These are phyloP conservation scores for Microstegium vimineum DNA, from an alignment of 176 grass and related monocot genomes.

Conservation along the genomic window DNA sequence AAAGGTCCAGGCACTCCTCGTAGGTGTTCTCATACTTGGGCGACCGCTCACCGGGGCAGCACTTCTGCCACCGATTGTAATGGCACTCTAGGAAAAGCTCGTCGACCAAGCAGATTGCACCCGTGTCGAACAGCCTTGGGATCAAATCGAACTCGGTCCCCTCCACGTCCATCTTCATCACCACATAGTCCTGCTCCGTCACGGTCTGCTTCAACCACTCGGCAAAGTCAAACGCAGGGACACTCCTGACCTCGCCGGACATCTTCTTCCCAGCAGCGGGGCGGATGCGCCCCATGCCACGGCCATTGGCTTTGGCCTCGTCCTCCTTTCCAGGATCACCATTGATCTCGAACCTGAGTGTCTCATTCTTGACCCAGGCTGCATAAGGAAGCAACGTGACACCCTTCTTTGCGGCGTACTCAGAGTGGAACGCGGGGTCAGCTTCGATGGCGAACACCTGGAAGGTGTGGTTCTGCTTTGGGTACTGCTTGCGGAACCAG, in stretches of 20 bases:
- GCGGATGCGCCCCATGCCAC: constrained; percentile 72
- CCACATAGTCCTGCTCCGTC: constrained; percentile 66
- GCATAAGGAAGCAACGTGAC: constrained; percentile 63
- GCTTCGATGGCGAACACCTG: constrained; percentile 73
- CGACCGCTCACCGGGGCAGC: constrained; percentile 65
- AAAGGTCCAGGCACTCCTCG: constrained; percentile 55
- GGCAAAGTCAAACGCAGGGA: constrained; percentile 67
- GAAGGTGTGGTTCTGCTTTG: constrained; percentile 81
- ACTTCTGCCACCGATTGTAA: constrained; percentile 81
- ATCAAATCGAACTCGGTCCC: constrained; percentile 74
- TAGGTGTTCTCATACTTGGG: constrained; percentile 74
- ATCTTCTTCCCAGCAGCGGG: constrained; percentile 16
- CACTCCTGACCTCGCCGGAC: constrained; percentile 31
- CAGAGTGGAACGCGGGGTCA: constrained; percentile 56
- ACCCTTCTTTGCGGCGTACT: constrained; percentile 66
- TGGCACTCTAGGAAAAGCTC: constrained; percentile 87
- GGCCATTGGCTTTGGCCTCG: constrained; percentile 14
- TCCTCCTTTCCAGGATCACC: constrained; percentile 38
- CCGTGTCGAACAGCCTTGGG: constrained; percentile 53
- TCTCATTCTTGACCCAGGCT: constrained; percentile 72
- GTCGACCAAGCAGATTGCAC: constrained; percentile 63
- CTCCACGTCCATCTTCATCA: constrained; percentile 90
- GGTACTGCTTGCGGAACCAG: constrained; percentile 87
- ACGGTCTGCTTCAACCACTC: constrained; percentile 50
- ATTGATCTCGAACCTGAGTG: constrained; percentile 72